Conservation (phyloP, 768 basidiomycete genomes). For the Ramaria sp. region DNA sequence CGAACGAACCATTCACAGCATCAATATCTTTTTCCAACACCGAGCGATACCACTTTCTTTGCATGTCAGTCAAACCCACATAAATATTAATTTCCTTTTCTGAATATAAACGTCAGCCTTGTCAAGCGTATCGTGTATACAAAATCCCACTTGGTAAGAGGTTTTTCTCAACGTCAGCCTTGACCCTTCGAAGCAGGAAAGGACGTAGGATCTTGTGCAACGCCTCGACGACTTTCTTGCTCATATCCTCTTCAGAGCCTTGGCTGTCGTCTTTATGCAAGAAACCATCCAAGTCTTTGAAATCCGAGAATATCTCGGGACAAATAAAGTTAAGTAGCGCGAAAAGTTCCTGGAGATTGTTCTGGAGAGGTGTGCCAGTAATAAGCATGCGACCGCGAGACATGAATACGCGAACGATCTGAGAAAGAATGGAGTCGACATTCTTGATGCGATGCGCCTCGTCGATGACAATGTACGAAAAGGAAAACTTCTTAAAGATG, state of each 20-base stretch:
- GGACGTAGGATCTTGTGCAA: constrained; percentile 94
- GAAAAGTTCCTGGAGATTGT: constrained; percentile 93
- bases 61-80: constrained; percentile 94
- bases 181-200: constrained; percentile 88
- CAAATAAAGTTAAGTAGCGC: constrained; percentile 91
- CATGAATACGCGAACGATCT: constrained; percentile 87
- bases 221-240: constrained; percentile 91
- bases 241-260: constrained; percentile 64
- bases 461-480: constrained; percentile 97
- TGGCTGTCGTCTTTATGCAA: constrained; percentile 76
- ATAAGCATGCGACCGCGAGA: constrained; percentile 87
- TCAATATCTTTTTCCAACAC: constrained; percentile 98
- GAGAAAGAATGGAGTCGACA: constrained; percentile 88
- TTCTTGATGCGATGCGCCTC: constrained; percentile 99
- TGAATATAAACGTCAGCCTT: constrained; percentile 20
- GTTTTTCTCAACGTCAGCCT: constrained; percentile 94
- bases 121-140: not conserved
- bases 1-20: constrained; percentile 76
- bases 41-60: constrained; percentile 94
- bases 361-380: constrained; percentile 94
- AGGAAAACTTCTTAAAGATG: constrained; percentile 88
- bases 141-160: constrained; percentile 66
- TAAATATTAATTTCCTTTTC: constrained; percentile 99
- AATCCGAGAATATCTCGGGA: constrained; percentile 90
- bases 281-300: constrained; percentile 87